Conservation (phyloP, 768 basidiomycete species). For the Cystofilobasidium macerans region DNA sequence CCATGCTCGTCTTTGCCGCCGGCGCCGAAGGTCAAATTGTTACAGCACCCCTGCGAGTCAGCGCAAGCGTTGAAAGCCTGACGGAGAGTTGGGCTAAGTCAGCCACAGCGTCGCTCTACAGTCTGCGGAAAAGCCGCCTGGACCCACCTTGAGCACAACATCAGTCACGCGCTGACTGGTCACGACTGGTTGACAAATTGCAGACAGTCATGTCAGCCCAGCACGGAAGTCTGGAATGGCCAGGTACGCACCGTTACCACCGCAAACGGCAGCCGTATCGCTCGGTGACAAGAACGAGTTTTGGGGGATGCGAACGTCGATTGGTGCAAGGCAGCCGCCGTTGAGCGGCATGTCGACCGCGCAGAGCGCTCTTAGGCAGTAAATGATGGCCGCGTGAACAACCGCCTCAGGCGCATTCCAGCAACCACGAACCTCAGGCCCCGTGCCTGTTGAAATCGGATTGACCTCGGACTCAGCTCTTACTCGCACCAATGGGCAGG, state of each 20-base stretch:
- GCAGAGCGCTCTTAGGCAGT: conserved; percentile 25
- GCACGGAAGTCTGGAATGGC: not conserved
- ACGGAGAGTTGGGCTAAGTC: not conserved
- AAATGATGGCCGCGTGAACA: conserved; percentile 31
- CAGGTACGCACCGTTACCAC: conserved; percentile 18
- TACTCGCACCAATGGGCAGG: too few species aligned
- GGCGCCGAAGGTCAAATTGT: conserved; percentile 28
- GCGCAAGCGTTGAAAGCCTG: conserved; percentile 29
- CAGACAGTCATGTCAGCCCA: not conserved
- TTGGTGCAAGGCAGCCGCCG: conserved; percentile 8
- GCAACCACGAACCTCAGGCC: conserved; percentile 14
- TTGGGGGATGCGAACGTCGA: conserved; percentile 19
- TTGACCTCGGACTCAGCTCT: not conserved
- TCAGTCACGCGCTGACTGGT: conserved; percentile 29
- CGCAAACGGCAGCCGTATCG: conserved; percentile 26
- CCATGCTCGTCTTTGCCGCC: conserved; percentile 26
- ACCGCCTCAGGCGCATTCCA: conserved; percentile 30
- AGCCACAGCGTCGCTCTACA: too few species aligned
- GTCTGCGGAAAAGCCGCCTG: not conserved
- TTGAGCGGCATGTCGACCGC: conserved; percentile 21
- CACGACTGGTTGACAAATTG: conserved; percentile 1
- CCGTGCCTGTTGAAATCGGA: not conserved
- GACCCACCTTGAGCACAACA: conserved; percentile 22
- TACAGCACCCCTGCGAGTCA: conserved; percentile 30
- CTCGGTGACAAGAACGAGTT: conserved; percentile 26